Percentiles rank a stretch among this genome's conserved stretches.
phyloP scores from a whole-genome alignment of 2,329 filamentous ascomycete genomes.

The Apiospora malaysiana region DNA sequence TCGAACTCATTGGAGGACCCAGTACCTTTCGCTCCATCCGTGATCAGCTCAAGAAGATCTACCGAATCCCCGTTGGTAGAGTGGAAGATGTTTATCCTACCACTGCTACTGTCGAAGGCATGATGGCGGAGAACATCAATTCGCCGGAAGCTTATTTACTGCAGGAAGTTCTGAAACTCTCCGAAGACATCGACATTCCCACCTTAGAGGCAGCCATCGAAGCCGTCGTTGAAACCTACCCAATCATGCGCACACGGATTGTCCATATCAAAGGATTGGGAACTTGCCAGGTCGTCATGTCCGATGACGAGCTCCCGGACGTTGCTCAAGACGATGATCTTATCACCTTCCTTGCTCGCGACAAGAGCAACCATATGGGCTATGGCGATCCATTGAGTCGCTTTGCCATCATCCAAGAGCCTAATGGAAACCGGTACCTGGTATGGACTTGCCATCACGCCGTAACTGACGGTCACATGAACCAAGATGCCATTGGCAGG shows the following conservation, averaged over 20 bases:
- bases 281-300: conserved; percentile 1
- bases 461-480: neutral
- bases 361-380: conserved; percentile 7
- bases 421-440: neutral
- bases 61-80: conserved; percentile 18
- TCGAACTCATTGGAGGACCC: conserved; percentile 22
- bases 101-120: conserved; percentile 4
- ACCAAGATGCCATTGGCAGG: conserved; percentile 11
- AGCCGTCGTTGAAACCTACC: neutral
- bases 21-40: conserved; percentile 20
- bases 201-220: neutral
- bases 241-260: conserved; percentile 8
- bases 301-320: neutral
- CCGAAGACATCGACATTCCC: neutral
- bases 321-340: neutral
- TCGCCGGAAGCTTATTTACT: neutral
- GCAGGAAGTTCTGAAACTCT: conserved; percentile 4
- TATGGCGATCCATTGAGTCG: conserved; percentile 2
- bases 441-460: neutral
- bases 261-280: neutral
- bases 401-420: neutral
- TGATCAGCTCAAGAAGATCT: conserved; percentile 20
- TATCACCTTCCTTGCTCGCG: conserved; percentile 11
- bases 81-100: conserved; percentile 18
- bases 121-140: conserved; percentile 3